phyloP scores from a whole-genome alignment of 2,329 filamentous ascomycete genomes.

The Aspergillus fijiensis region DNA sequence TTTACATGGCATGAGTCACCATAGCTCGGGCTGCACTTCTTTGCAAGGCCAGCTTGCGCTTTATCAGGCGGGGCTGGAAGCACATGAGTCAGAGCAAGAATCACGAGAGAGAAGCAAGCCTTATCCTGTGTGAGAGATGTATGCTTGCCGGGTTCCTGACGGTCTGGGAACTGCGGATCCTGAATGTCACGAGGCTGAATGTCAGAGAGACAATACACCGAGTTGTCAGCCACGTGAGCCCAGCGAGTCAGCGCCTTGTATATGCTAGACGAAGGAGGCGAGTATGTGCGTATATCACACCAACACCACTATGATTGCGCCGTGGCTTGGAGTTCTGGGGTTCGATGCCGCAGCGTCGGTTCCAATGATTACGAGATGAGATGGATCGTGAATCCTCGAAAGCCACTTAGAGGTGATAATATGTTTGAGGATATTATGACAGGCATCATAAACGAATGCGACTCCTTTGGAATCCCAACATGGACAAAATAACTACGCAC shows the following conservation, averaged over 20 bases:
- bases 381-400: neutral
- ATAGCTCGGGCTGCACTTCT: neutral
- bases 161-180: neutral
- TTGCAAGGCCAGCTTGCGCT: neutral
- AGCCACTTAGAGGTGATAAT: neutral
- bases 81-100: neutral
- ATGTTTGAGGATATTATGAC: neutral
- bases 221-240: no score
- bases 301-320: no score
- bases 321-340: no score
- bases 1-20: neutral
- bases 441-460: neutral
- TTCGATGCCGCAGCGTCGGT: neutral
- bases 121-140: neutral
- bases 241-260: no score
- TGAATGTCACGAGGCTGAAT: neutral
- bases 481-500: neutral
- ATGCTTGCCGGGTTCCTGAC: neutral
- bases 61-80: neutral
- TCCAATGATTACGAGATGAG: neutral
- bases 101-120: neutral
- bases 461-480: neutral
- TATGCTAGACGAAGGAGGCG: no score
- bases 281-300: no score
- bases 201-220: neutral